These are phyloP conservation scores for Tolypocladium sp. DNA, from an alignment of 2,329 filamentous ascomycete genomes.

Conservation along the genomic window DNA sequence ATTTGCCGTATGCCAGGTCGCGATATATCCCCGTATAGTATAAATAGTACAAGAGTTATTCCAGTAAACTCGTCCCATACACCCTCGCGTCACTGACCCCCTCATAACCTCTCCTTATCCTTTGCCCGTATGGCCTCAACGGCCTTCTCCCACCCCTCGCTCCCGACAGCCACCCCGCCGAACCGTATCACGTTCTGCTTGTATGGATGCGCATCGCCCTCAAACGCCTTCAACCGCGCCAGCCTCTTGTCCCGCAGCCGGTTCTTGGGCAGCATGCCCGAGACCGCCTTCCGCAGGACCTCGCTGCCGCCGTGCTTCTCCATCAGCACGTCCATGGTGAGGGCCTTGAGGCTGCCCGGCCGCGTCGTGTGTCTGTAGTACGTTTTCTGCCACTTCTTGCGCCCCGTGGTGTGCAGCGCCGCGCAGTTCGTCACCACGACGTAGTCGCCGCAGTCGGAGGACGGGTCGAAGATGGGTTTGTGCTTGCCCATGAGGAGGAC, in stretches of 20 bases:
- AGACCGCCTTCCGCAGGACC: constrained; percentile 82
- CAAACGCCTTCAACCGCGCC: constrained; percentile 87
- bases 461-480: constrained; percentile 96
- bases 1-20: background rate
- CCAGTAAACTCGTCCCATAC: constrained; percentile 3
- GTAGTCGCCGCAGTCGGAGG: constrained; percentile 98
- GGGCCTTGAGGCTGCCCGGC: constrained; percentile 74
- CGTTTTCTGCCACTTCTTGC: constrained; percentile 86
- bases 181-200: constrained; percentile 77
- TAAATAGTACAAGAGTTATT: constrained; percentile 19
- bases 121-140: constrained; percentile 40
- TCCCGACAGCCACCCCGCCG: constrained; percentile 47
- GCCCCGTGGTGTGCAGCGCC: constrained; percentile 78
- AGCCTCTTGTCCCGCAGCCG: constrained; percentile 78
- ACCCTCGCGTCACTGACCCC: background rate
- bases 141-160: constrained; percentile 42
- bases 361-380: constrained; percentile 94
- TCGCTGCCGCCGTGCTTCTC: constrained; percentile 89
- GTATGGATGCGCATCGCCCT: constrained; percentile 87
- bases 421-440: constrained; percentile 89
- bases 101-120: constrained; percentile 42
- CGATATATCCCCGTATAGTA: constrained; percentile 14
- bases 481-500: constrained; percentile 93
- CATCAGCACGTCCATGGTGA: constrained; percentile 94
- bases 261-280: constrained; percentile 98